Evolutionary conservation across 495 filamentous ascomycete genomes (phyloP).

Genomic region (Astrothelium macrocarpum): DNA sequence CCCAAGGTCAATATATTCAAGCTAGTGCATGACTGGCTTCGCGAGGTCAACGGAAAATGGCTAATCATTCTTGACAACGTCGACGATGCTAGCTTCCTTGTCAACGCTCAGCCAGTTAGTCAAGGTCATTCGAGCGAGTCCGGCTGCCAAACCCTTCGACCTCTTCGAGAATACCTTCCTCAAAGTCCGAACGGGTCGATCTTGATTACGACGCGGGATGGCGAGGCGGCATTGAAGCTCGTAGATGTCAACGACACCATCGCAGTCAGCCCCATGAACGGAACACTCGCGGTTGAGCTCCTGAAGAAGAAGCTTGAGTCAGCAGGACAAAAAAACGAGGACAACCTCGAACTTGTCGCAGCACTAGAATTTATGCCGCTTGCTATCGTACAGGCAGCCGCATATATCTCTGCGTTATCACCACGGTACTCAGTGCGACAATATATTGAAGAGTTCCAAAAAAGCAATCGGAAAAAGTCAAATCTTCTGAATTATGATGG

Average conservation of each 20-base stretch:
- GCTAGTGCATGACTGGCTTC: slow-evolving; percentile 35
- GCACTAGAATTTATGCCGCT: slow-evolving; percentile 15
- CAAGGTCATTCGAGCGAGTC: slow-evolving; percentile 13
- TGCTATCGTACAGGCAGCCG: slow-evolving; percentile 11
- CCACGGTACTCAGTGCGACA: slow-evolving; percentile 4
- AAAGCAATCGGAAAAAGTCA: slow-evolving; percentile 6
- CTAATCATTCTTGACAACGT: slow-evolving; percentile 41
- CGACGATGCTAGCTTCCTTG: slow-evolving; percentile 30
- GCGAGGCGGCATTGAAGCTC: slow-evolving; percentile 14
- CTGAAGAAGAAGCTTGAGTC: slow-evolving; percentile 19
- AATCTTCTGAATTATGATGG: neutral
- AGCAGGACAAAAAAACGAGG: slow-evolving; percentile 1
- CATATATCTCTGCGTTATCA: slow-evolving; percentile 11
- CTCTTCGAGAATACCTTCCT: slow-evolving; percentile 21
- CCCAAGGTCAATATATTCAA: slow-evolving; percentile 34
- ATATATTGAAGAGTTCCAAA: slow-evolving; percentile 12
- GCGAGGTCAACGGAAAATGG: slow-evolving; percentile 25
- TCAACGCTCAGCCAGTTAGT: slow-evolving; percentile 18
- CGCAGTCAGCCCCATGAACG: slow-evolving; percentile 20
- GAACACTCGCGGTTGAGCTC: slow-evolving; percentile 5
- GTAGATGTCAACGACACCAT: neutral
- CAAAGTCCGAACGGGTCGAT: slow-evolving; percentile 28
- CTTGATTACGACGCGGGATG: slow-evolving; percentile 35
- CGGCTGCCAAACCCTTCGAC: neutral
- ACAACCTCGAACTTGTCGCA: neutral